phyloP scores from a whole-genome alignment of 306 rosid species.

The Delonix regia region DNA sequence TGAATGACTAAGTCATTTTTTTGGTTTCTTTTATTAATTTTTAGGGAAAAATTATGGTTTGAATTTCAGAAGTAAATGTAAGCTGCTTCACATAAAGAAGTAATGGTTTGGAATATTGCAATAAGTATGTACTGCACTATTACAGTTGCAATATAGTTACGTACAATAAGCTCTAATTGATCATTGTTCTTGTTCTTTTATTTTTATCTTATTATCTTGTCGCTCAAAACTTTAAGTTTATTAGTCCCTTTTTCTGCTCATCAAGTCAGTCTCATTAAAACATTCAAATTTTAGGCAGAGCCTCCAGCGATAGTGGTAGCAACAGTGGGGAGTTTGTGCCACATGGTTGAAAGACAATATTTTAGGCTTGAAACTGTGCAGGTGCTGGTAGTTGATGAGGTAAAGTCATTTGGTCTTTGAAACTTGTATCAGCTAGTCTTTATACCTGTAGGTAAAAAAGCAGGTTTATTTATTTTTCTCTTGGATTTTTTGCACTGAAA shows the following conservation, averaged over 20 bases:
- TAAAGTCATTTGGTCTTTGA: constrained; percentile 37
- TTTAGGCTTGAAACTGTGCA: constrained; percentile 68
- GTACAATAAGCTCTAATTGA: constrained; percentile 3
- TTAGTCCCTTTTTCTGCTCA: constrained; percentile 12
- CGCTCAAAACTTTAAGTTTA: background rate
- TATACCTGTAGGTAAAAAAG: background rate
- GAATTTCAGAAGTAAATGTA: background rate
- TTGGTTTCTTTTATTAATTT: too few relatives aligned
- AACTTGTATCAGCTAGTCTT: constrained; percentile 13
- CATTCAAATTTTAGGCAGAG: constrained; percentile 70
- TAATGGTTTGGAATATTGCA: constrained; percentile 9
- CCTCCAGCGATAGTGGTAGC: constrained; percentile 89
- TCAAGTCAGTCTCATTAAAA: constrained; percentile 25
- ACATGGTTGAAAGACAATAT: constrained; percentile 68
- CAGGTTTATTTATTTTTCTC: constrained; percentile 20
- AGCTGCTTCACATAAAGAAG: background rate
- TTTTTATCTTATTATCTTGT: constrained; percentile 24
- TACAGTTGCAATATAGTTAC: background rate
- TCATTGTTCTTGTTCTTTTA: constrained; percentile 4
- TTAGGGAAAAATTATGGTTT: background rate
- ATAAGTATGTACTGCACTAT: background rate
- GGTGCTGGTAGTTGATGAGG: constrained; percentile 93
- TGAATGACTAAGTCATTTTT: too few relatives aligned
- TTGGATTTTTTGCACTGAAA: constrained; percentile 14
- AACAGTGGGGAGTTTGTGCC: constrained; percentile 85